These are phyloP conservation scores for Aspergillus olivimuriae DNA, from an alignment of 495 filamentous ascomycete genomes.

Conservation along the genomic window DNA sequence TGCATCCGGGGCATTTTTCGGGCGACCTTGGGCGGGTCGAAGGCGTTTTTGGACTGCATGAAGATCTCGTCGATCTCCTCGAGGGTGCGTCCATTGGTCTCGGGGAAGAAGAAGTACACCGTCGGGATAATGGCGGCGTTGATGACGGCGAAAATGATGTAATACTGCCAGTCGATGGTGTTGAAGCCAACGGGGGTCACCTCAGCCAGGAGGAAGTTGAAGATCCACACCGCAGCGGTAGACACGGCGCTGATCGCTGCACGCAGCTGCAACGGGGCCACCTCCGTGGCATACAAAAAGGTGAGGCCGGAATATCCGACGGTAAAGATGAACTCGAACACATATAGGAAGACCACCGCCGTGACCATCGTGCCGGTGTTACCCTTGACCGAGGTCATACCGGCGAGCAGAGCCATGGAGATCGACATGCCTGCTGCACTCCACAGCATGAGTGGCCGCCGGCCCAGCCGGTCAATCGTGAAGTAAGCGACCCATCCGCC, in stretches of 20 bases:
- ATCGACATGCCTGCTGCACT: constrained; percentile 48
- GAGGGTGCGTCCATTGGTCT: constrained; percentile 55
- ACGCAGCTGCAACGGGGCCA: constrained; percentile 62
- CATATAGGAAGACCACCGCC: constrained; percentile 35
- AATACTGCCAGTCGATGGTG: constrained; percentile 40
- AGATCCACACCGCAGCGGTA: constrained; percentile 59
- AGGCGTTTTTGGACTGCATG: constrained; percentile 22
- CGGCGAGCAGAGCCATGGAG: constrained; percentile 51
- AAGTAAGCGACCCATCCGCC: constrained; percentile 71
- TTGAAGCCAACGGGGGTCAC: constrained; percentile 41
- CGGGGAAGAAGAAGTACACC: constrained; percentile 55
- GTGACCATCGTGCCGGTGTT: constrained; percentile 31
- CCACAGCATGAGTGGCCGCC: constrained; percentile 58
- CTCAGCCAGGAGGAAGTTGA: constrained; percentile 43
- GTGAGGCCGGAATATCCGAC: constrained; percentile 60
- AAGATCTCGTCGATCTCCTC: constrained; percentile 76
- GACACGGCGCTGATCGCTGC: constrained; percentile 60
- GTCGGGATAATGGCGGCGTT: constrained; percentile 40
- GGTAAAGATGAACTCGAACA: constrained; percentile 40
- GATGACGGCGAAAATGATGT: constrained; percentile 43
- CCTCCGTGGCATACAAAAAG: constrained; percentile 58
- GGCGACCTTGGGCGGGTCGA: constrained; percentile 27
- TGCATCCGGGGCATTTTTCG: constrained; percentile 20
- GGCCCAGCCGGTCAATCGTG: constrained; percentile 66
- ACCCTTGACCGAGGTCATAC: constrained; percentile 35